Conservation (phyloP, 2,329 filamentous ascomycete genomes). For the Penicillium aurantiogriseum region DNA sequence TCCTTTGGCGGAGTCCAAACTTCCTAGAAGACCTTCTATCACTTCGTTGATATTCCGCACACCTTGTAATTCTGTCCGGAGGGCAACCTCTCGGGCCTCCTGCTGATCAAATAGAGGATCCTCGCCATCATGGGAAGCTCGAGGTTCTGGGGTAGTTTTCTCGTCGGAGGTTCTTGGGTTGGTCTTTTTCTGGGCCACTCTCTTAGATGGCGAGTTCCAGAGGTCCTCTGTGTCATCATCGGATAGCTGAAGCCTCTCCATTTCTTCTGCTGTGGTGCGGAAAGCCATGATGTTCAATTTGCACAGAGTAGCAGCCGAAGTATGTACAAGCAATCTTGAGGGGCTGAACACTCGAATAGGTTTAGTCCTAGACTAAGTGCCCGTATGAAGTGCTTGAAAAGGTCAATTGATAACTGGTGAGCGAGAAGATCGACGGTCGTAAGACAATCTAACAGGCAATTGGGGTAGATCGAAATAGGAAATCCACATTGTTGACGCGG, state of each 20-base stretch:
- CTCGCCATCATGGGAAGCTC: conserved; percentile 42
- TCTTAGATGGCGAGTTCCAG: conserved; percentile 57
- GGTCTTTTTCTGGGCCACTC: conserved; percentile 32
- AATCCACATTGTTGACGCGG: conserved; percentile 18
- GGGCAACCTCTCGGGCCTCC: conserved; percentile 67
- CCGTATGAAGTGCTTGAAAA: neutral
- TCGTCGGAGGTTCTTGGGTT: conserved; percentile 37
- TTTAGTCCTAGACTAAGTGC: no score
- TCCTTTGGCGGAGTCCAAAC: conserved; percentile 47
- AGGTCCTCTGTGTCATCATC: conserved; percentile 58
- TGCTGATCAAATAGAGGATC: conserved; percentile 61
- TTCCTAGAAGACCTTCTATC: conserved; percentile 62
- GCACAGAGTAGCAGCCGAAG: neutral
- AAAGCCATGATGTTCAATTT: conserved; percentile 33
- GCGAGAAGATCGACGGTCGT: neutral
- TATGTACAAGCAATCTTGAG: neutral
- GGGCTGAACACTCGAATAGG: neutral
- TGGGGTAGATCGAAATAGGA: conserved; percentile 12
- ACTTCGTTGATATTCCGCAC: conserved; percentile 84
- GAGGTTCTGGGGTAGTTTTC: conserved; percentile 27
- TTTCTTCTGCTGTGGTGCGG: conserved; percentile 46
- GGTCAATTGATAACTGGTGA: neutral
- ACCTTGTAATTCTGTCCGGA: conserved; percentile 77
- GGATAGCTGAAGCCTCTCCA: conserved; percentile 53
- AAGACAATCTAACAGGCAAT: neutral